These are phyloP conservation scores for Aureobasidium pullulans DNA, from an alignment of 2,329 filamentous ascomycete species.

Conservation along the genomic window DNA sequence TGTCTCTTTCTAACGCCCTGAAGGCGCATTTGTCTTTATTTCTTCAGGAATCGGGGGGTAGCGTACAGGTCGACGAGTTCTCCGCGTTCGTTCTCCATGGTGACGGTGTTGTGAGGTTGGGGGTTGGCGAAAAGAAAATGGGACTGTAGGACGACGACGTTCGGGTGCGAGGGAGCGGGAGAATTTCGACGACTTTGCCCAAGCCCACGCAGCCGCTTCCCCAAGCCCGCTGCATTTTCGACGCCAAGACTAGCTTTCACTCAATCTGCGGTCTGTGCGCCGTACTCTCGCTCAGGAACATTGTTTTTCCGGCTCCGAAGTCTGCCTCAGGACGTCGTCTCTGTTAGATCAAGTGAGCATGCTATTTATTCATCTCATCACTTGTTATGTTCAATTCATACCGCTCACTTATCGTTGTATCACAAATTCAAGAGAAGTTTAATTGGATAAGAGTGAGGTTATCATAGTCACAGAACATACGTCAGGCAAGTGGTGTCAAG, in stretches of 20 bases:
- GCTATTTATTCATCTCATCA: too few species aligned
- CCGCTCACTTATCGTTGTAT: too few species aligned
- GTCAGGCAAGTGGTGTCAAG: neutral
- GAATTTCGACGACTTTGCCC: neutral
- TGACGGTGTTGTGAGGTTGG: constrained; percentile 36
- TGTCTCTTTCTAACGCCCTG: constrained; percentile 1
- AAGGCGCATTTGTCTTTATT: constrained; percentile 11
- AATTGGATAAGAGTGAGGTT: neutral
- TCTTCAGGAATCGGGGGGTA: constrained; percentile 4
- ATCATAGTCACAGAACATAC: neutral
- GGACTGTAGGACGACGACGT: constrained; percentile 10
- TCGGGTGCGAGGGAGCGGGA: constrained; percentile 2
- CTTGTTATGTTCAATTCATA: too few species aligned
- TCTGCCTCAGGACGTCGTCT: neutral
- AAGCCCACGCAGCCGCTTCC: neutral
- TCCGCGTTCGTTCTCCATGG: constrained; percentile 99
- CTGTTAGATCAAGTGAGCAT: neutral
- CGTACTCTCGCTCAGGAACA: neutral
- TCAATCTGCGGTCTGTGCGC: neutral
- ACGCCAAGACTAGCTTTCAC: constrained; percentile 1
- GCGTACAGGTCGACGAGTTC: constrained; percentile 98
- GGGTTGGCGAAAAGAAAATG: constrained; percentile 18
- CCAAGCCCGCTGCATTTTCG: constrained; percentile 3
- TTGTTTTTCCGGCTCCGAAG: neutral
- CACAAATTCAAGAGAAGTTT: too few species aligned